Base-by-base conservation (phyloP, 23 red algal genomes). In the Gracilariopsis chorda region DNA sequence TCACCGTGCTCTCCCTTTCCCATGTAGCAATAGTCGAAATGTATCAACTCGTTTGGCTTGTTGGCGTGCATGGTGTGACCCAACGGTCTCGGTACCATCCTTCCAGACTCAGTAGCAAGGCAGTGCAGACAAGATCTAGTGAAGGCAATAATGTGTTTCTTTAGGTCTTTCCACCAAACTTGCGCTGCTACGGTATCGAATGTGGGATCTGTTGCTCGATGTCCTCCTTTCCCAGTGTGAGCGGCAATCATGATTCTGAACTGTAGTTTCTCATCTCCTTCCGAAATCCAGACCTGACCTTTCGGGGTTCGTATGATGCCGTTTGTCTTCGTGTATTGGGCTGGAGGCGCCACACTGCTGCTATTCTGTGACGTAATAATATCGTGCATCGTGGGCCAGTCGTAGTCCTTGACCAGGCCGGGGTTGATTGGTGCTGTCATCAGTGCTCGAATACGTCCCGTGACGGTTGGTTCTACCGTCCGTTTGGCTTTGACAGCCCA, bases 201-300 rank as follows among this genome's bases (percentile, higher is more conserved):
- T 57, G 75, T 80, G 39, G 56, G 44, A 49, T 10, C 20, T 48
- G 7, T 24, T 23, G 44, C 46, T 48, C 75, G 39, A 35, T 80
- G 75, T 55, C 43, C 43, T 10, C 39, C 41, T 7, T 32, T 23
- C 8, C 43, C 75, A 52, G 75, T 57, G 28, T 80, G 75, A 25
- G 75, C 43, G n/a, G 75, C 75, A 49, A 77, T 80, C 42, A 80
- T 55, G 49, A 80, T 53, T 20, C 75, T 42, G 25, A 80, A 48
- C 37, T 80, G 49, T 4, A 80, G 23, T 30, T 53, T 42, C 75
- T 80, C 37, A 28, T 53, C 39, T 32, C 56, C 42, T 20, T 39
- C 6, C 56, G 75, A 48, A 52, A 80, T 80, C 75, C 75, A 80
- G 19, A 45, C 7, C 10, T 53, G 11, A 55, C 46, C 75, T 25